Evolutionary conservation across 176 grass and related monocot species (phyloP).

Genomic region (Pharus latifolius): DNA sequence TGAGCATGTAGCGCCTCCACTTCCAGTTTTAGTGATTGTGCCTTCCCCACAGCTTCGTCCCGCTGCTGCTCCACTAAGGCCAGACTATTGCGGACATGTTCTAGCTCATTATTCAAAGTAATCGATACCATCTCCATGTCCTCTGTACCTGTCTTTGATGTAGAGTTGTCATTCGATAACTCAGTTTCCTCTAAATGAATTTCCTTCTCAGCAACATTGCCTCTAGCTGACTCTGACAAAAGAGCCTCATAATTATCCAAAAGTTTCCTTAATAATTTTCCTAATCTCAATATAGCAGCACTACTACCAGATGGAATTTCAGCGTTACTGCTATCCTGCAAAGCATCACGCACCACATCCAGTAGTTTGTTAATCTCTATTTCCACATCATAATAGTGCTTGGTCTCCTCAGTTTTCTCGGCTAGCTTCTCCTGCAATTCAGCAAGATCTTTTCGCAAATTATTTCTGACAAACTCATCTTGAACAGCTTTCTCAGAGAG

Average conservation of each 20-base stretch:
- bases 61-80: conserved; percentile 43
- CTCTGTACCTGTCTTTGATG: background rate
- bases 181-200: conserved; percentile 31
- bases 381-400: conserved; percentile 36
- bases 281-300: conserved; percentile 39
- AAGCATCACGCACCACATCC: conserved; percentile 45
- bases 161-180: conserved; percentile 10
- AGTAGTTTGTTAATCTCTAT: conserved; percentile 42
- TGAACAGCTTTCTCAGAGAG: conserved; percentile 62
- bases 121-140: conserved; percentile 27
- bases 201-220: conserved; percentile 32
- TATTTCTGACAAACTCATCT: conserved; percentile 72
- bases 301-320: conserved; percentile 33
- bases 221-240: conserved; percentile 32
- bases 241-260: conserved; percentile 45
- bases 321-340: conserved; percentile 24
- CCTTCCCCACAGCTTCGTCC: conserved; percentile 42
- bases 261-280: conserved; percentile 47
- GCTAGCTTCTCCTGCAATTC: conserved; percentile 61
- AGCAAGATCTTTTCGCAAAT: conserved; percentile 59
- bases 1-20: conserved; percentile 38
- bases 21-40: conserved; percentile 41
- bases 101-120: conserved; percentile 36
- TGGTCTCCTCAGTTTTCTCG: conserved; percentile 48
- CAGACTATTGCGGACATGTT: conserved; percentile 35